phyloP scores from a whole-genome alignment of 2,329 filamentous ascomycete genomes.

The Torrubiellomyces zombiae region DNA sequence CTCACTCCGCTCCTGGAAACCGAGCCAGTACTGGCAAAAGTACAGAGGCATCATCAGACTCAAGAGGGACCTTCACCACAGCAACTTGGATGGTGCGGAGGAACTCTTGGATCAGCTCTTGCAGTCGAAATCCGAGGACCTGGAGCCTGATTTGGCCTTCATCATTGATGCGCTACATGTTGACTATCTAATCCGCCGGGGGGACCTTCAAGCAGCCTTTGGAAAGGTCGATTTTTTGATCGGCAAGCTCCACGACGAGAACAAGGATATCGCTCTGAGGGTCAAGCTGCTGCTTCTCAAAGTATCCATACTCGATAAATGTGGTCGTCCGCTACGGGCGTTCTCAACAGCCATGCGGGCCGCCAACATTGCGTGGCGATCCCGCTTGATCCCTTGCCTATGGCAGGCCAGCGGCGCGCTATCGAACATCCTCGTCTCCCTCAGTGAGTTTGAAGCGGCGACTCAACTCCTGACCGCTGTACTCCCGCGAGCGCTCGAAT shows the following conservation, averaged over 20 bases:
- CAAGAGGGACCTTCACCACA: slow-evolving; percentile 41
- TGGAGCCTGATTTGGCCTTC: slow-evolving; percentile 35
- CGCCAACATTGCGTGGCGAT: slow-evolving; percentile 54
- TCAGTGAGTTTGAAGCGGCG: slow-evolving; percentile 56
- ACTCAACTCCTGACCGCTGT: slow-evolving; percentile 47
- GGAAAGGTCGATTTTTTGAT: slow-evolving; percentile 29
- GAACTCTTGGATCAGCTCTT: slow-evolving; percentile 33
- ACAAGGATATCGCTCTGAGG: slow-evolving; percentile 43
- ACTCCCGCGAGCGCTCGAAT: slow-evolving; percentile 63
- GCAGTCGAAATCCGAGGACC: slow-evolving; percentile 31
- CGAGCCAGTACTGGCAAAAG: slow-evolving; percentile 55
- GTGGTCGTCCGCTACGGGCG: slow-evolving; percentile 53
- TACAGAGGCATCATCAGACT: slow-evolving; percentile 51
- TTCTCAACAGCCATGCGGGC: slow-evolving; percentile 66
- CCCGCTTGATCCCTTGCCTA: slow-evolving; percentile 49
- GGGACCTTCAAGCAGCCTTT: slow-evolving; percentile 30
- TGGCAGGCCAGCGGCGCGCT: slow-evolving; percentile 58
- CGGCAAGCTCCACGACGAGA: slow-evolving; percentile 23
- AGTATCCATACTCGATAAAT: slow-evolving; percentile 49
- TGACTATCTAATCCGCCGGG: slow-evolving; percentile 31
- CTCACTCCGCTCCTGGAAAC: slow-evolving; percentile 54
- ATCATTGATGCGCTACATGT: slow-evolving; percentile 34
- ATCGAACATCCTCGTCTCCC: slow-evolving; percentile 48
- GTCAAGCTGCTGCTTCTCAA: slow-evolving; percentile 60
- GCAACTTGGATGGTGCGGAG: slow-evolving; percentile 34